phyloP scores from a whole-genome alignment of 2,329 filamentous ascomycete genomes.

The Gaeumannomyces sp. region DNA sequence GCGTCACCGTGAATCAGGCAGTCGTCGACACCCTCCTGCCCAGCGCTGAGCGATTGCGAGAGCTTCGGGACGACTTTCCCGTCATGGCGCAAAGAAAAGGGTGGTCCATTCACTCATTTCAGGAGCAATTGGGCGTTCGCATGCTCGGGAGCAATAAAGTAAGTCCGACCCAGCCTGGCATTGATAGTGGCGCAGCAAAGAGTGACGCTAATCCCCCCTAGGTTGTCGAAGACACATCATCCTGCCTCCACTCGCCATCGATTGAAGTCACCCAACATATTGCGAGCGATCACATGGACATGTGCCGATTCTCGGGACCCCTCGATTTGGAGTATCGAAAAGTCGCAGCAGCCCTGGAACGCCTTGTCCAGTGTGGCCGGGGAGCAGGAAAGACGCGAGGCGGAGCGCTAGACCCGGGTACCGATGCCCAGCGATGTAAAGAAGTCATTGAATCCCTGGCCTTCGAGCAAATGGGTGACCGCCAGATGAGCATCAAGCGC shows the following conservation, averaged over 20 bases:
- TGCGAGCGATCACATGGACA: conserved; percentile 25
- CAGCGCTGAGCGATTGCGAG: not conserved
- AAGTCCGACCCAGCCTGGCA: not conserved
- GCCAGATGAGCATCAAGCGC: not conserved
- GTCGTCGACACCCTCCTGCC: not conserved
- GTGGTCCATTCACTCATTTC: conserved; percentile 28
- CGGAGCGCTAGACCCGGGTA: not conserved
- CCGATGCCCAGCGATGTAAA: not conserved
- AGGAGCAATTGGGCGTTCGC: conserved; percentile 21
- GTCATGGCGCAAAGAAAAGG: conserved; percentile 22
- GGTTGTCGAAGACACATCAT: conserved; percentile 30
- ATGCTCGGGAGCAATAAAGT: not conserved
- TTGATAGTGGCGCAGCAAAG: too few relatives aligned
- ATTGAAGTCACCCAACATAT: conserved; percentile 29
- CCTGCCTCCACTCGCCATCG: conserved; percentile 22
- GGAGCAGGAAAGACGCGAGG: not conserved
- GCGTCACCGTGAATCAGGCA: not conserved
- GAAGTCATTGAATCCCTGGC: not conserved
- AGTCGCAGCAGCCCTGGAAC: not conserved
- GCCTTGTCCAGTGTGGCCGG: not conserved
- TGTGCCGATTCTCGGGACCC: conserved; percentile 25
- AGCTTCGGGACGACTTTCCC: conserved; percentile 21
- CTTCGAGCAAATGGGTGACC: conserved; percentile 1
- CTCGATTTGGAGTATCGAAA: conserved; percentile 15
- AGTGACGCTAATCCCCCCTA: not conserved